Evolutionary conservation across 768 basidiomycete genomes (phyloP).

Genomic region (Tulasnella sp.): DNA sequence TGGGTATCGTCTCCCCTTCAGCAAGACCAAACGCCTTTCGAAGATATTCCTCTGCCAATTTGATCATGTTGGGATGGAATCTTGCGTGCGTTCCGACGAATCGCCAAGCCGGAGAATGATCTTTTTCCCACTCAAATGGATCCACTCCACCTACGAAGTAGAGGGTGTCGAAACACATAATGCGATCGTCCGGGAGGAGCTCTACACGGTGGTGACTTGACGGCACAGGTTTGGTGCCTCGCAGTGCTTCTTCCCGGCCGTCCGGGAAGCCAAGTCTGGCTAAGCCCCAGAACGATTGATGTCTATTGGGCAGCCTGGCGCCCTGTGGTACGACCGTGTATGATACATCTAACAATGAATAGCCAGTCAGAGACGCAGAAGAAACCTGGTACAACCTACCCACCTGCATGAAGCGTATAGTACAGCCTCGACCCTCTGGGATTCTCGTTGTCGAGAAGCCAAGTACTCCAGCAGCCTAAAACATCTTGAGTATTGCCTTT

Average conservation of each 20-base stretch:
- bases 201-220: not conserved
- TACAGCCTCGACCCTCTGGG: not conserved
- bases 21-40: not conserved
- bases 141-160: not conserved
- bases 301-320: not conserved
- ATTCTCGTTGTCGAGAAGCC: not conserved
- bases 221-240: not conserved
- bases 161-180: conserved; percentile 17
- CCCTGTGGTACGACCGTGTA: conserved; percentile 3
- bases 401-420: not conserved
- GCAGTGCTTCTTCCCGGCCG: conserved; percentile 13
- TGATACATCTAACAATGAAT: not conserved
- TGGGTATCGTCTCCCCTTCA: conserved; percentile 7
- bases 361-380: not conserved
- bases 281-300: conserved; percentile 1
- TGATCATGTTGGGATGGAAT: not conserved
- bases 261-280: conserved; percentile 8
- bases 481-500: not conserved
- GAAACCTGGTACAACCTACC: not conserved
- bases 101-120: conserved; percentile 14
- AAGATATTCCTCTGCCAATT: conserved; percentile 11
- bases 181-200: conserved; percentile 14
- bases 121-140: conserved; percentile 11
- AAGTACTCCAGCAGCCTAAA: conserved; percentile 3
- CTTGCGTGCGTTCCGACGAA: conserved; percentile 14